Base-by-base conservation (phyloP, 1,284 basidiomycete genomes). In the Boletus semigastroideus region DNA sequence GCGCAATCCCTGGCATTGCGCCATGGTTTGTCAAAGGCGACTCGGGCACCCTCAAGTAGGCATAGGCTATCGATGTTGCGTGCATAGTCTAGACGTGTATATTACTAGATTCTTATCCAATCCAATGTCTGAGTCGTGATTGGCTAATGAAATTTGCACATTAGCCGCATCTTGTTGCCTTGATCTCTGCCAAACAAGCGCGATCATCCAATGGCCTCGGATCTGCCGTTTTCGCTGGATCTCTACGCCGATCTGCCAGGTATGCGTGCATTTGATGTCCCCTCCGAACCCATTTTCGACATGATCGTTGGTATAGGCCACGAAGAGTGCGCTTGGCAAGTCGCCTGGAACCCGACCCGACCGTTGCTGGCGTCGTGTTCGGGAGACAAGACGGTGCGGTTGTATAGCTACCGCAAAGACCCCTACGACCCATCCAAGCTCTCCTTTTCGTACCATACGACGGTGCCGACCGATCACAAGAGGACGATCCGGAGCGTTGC, bases 341-440 rank as follows among this genome's bases (percentile, higher is more conserved):
- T 94, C 28, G 86, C 93, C 8, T 99, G 95, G 93, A 98, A 98
- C 67, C 92, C 94, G 0, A 74, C 78, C 7, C 82, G 87, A 55
- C 82, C 90, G 0, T 68, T 96, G 14, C 76, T 99, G 14, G 94
- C 96, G 0, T 93, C 94, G 6, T 98, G 95, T 69, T 98, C 95
- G 4, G 86, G 91, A 9, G 96, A 99, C 73, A 96, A 94, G 71
- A 86, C 92, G 4, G 90, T 98, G 52, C 80, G 93, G 39, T 72
- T 99, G 51, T 96, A 92, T 68, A 76, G 77, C 25, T 98, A 95
- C 72, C 71, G 72, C 25, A 62, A 69, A 12, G 56, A 60, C 30
- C 52, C 64, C 13, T 46, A 65, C 16, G 65, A 72, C 30, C 66
- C 60, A 56, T 51, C 68, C 33, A 63, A 59, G 42, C 11, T 74